phyloP scores from a whole-genome alignment of 2,329 filamentous ascomycete genomes.

The Thelonectria blattea region DNA sequence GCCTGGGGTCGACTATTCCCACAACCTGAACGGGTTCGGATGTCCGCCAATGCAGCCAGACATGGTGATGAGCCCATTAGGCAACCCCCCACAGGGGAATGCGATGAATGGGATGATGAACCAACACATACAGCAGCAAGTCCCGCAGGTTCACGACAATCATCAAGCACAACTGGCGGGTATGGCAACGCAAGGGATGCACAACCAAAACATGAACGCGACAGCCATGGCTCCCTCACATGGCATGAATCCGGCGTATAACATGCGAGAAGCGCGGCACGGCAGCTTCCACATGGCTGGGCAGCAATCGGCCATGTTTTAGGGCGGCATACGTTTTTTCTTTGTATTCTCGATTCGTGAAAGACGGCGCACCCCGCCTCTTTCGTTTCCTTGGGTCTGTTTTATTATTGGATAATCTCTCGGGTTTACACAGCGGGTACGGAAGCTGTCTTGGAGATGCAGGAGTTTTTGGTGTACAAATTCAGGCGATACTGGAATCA shows the following conservation, averaged over 20 bases:
- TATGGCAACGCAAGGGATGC: constrained; percentile 38
- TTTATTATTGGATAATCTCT: constrained; percentile 1
- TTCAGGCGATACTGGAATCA: constrained; percentile 10
- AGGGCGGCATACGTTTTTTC: constrained; percentile 46
- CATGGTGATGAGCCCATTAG: constrained; percentile 59
- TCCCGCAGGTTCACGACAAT: constrained; percentile 40
- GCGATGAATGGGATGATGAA: constrained; percentile 31
- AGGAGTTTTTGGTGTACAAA: constrained; percentile 25
- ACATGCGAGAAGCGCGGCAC: constrained; percentile 39
- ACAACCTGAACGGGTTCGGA: constrained; percentile 51
- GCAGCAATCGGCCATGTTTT: constrained; percentile 36
- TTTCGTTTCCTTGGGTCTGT: neutral
- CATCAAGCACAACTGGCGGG: constrained; percentile 40
- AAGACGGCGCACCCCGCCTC: neutral
- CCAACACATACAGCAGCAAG: constrained; percentile 41
- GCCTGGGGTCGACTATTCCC: constrained; percentile 56
- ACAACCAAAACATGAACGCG: constrained; percentile 31
- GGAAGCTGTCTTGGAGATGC: constrained; percentile 15
- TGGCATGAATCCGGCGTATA: constrained; percentile 40
- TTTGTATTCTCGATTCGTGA: neutral
- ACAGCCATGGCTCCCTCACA: constrained; percentile 35
- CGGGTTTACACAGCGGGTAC: constrained; percentile 1
- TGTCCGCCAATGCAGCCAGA: constrained; percentile 54
- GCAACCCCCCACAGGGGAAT: constrained; percentile 35
- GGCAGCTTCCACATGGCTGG: constrained; percentile 42